Evolutionary conservation across 305 asterid genomes (phyloP).

Genomic region (Fraxinus sp.): DNA sequence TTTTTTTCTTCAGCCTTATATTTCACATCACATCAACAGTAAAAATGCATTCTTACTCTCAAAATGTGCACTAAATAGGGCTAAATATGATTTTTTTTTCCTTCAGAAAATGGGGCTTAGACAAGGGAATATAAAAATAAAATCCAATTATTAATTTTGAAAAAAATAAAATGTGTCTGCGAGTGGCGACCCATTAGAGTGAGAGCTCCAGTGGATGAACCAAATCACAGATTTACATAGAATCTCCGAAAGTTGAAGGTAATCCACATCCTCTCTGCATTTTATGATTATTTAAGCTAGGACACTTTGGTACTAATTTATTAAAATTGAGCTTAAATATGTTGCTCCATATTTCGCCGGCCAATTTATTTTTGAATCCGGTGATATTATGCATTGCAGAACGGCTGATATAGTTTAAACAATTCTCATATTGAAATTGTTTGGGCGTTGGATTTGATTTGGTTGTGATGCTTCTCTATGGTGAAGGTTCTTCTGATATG

Average conservation of each 20-base stretch:
- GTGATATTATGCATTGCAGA: neutral
- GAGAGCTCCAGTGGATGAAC: neutral
- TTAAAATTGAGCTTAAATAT: neutral
- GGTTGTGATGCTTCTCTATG: neutral
- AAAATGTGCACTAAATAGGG: too few relatives aligned
- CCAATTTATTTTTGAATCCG: neutral
- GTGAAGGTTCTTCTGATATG: neutral
- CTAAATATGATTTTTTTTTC: too few relatives aligned
- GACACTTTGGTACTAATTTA: neutral
- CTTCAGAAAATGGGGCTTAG: too few relatives aligned
- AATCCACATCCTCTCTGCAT: neutral
- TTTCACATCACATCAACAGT: too few relatives aligned
- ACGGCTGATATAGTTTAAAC: neutral
- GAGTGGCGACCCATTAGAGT: neutral
- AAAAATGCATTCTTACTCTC: too few relatives aligned
- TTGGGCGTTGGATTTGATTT: neutral
- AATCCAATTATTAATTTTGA: neutral
- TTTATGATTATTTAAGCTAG: neutral
- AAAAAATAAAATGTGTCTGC: neutral
- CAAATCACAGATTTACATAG: neutral
- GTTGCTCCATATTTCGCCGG: neutral
- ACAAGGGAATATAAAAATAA: too few relatives aligned
- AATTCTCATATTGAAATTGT: neutral
- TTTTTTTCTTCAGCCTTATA: too few relatives aligned
- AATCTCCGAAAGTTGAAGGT: neutral